phyloP scores from a whole-genome alignment of 2,329 filamentous ascomycete species.

The Trichophyton simii region DNA sequence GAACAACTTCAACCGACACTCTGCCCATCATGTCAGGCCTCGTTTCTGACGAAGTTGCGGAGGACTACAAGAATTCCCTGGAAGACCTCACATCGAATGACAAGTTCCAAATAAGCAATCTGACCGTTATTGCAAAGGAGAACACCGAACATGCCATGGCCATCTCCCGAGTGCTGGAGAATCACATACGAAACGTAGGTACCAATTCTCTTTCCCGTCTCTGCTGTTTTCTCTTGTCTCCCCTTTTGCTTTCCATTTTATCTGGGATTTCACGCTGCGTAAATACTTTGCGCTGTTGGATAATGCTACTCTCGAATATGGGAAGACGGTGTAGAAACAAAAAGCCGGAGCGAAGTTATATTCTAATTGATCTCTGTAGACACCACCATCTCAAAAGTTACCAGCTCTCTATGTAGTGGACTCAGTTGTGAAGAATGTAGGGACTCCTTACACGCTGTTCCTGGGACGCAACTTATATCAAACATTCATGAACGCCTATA shows the following conservation, averaged over 20 bases:
- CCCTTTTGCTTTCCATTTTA: conserved; percentile 16
- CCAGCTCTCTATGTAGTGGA: conserved; percentile 96
- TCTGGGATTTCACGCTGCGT: not conserved
- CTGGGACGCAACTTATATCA: conserved; percentile 82
- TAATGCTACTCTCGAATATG: not conserved
- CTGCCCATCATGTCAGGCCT: conserved; percentile 45
- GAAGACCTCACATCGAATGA: conserved; percentile 85
- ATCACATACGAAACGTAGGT: conserved; percentile 91
- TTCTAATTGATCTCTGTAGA: conserved; percentile 45
- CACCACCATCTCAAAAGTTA: conserved; percentile 74
- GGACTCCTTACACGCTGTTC: conserved; percentile 92
- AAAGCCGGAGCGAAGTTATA: not conserved
- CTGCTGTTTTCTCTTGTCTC: conserved; percentile 4
- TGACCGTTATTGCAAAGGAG: conserved; percentile 95
- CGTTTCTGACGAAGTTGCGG: conserved; percentile 71
- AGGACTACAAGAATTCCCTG: conserved; percentile 86
- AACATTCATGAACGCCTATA: conserved; percentile 95
- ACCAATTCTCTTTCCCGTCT: conserved; percentile 9
- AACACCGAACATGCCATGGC: conserved; percentile 91
- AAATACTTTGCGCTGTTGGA: conserved; percentile 5
- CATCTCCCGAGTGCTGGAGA: conserved; percentile 79
- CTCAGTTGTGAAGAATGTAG: conserved; percentile 97
- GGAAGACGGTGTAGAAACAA: not conserved
- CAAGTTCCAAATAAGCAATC: conserved; percentile 88
- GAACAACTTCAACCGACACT: conserved; percentile 5